Evolutionary conservation across 192 early-diverging fungal genomes (phyloP).

Genomic region (Entomortierella parvispora): DNA sequence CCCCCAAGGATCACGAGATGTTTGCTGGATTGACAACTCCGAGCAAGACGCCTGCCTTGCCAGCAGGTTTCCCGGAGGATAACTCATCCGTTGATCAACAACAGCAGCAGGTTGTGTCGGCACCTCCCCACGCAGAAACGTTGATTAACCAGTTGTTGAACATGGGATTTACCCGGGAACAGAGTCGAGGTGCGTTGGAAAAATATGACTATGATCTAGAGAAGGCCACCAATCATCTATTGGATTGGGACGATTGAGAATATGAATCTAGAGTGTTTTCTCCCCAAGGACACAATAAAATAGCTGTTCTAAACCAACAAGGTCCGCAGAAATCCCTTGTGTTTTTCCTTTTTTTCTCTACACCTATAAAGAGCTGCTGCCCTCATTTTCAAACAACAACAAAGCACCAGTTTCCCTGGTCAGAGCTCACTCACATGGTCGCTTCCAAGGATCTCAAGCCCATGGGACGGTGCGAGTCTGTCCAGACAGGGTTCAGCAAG

Average conservation of each 20-base stretch:
- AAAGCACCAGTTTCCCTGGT: too few species aligned
- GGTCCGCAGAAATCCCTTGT: too few species aligned
- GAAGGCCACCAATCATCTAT: conserved; percentile 79
- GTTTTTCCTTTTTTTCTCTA: too few species aligned
- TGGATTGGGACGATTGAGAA: conserved; percentile 67
- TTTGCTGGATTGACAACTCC: conserved; percentile 16
- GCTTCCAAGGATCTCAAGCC: too few species aligned
- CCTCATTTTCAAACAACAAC: too few species aligned
- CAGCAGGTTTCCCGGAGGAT: conserved; percentile 7
- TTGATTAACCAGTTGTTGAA: conserved; percentile 64
- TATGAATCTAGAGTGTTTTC: too few species aligned
- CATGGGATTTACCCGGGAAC: conserved; percentile 79
- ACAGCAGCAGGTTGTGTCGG: conserved; percentile 10
- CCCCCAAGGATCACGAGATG: conserved; percentile 41
- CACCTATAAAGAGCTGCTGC: too few species aligned
- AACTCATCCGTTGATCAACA: conserved; percentile 5
- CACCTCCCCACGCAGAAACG: conserved; percentile 36
- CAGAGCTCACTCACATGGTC: too few species aligned
- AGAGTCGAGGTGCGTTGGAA: conserved; percentile 74
- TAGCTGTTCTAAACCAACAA: too few species aligned
- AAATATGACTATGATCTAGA: conserved; percentile 78
- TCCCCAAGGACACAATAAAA: too few species aligned
- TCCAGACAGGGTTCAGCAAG: too few species aligned
- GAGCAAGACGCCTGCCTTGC: neutral
- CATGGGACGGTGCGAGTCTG: too few species aligned